Base-by-base conservation (phyloP, 2,329 filamentous ascomycete genomes). In the Claviceps citrina region DNA sequence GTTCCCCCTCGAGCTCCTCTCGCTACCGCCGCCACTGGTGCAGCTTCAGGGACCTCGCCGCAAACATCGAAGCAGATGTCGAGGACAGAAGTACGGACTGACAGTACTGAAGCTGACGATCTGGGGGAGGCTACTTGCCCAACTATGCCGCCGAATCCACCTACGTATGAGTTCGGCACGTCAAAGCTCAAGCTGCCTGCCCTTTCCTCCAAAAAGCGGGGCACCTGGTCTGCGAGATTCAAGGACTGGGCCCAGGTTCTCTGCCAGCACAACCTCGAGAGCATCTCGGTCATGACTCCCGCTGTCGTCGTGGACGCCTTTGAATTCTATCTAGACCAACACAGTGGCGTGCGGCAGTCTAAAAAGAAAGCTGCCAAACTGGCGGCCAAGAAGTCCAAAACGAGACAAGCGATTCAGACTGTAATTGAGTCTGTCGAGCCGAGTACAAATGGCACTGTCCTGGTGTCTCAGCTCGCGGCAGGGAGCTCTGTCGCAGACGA, bases 201-300 rank as follows among this genome's bases (percentile, higher is more conserved):
- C 7, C 47, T 58, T 28, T 28, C 51, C 4, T 39, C 49, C 7
- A 52, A 49, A 33, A 49, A 49, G 19, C 47, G 53, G 12, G 55
- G 55, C 8, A 54, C 56, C 4, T 63, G 59, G 60, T 43, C 46
- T n/a, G 46, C 46, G n/a, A 48, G 58, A 36, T 55, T 62, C 40
- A 51, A 54, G 36, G 54, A 56, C 38, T 63, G 60, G 60, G 46
- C 51, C 22, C 49, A 50, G 12, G 48, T 51, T 5, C 58, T 63
- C 28, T 51, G 46, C 37, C 34, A 42, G 3, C 43, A 44, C 39
- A 62, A 62, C 39, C 30, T 38, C 10, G 43, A 48, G 5, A 44
- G 46, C 15, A 32, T 46, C 22, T 27, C 43, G 19, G 40, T 43
- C 26, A 50, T 60, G 15, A 54, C 51, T 2, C 45, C 53, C 6